phyloP scores from a whole-genome alignment of 805 yeast species.

The Peterozyma xylosa region DNA sequence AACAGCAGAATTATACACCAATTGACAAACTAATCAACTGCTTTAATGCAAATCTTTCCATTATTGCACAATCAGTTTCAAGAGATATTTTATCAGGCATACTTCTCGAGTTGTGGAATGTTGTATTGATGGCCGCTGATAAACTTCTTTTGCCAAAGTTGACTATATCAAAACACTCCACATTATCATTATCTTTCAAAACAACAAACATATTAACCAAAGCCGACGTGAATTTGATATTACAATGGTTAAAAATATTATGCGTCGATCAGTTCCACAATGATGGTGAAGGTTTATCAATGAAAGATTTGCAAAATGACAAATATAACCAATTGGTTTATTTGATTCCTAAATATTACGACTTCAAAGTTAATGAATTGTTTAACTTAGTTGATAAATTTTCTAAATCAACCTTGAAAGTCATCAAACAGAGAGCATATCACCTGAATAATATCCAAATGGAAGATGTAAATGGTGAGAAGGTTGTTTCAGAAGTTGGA shows the following conservation, averaged over 20 bases:
- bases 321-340: constrained; percentile 54
- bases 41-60: too few species aligned
- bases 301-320: constrained; percentile 52
- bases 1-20: too few species aligned
- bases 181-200: constrained; percentile 24
- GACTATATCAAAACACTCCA: constrained; percentile 28
- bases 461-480: too few species aligned
- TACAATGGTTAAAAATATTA: constrained; percentile 59
- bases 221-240: constrained; percentile 62
- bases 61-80: too few species aligned
- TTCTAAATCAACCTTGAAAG: constrained; percentile 44
- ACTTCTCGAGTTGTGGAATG: constrained; percentile 43
- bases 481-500: too few species aligned
- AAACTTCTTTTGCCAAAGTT: constrained; percentile 67
- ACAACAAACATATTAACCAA: constrained; percentile 39
- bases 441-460: too few species aligned
- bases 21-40: too few species aligned
- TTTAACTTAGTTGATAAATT: constrained; percentile 52
- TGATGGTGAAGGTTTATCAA: constrained; percentile 73
- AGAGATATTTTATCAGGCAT: too few species aligned
- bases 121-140: constrained; percentile 63
- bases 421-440: constrained; percentile 29
- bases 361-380: constrained; percentile 37
- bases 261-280: constrained; percentile 72
- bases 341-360: constrained; percentile 60